Evolutionary conservation across 805 yeast species (phyloP).

Genomic region (Kodamaea jinghongensis): DNA sequence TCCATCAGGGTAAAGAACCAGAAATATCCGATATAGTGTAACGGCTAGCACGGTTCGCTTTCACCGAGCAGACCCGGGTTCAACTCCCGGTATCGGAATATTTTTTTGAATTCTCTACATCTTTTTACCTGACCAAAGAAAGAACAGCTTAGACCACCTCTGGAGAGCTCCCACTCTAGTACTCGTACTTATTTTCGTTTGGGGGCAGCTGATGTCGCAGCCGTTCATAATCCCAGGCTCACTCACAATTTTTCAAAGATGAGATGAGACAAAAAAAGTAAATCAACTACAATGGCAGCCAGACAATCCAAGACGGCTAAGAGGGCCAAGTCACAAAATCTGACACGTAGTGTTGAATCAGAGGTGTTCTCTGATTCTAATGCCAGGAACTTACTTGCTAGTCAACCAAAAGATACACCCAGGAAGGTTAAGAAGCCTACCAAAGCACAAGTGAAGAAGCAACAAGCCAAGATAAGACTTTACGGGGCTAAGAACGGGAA

Average conservation of each 20-base stretch:
- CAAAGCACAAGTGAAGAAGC: conserved; percentile 59
- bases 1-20: too few species aligned
- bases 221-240: too few species aligned
- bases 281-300: conserved; percentile 48
- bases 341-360: conserved; percentile 55
- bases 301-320: conserved; percentile 61
- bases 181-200: too few species aligned
- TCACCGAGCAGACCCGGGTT: conserved; percentile 85
- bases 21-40: conserved; percentile 66
- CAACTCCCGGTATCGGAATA: conserved; percentile 83
- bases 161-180: too few species aligned
- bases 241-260: background rate
- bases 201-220: too few species aligned
- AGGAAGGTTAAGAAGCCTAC: conserved; percentile 51
- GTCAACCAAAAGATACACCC: conserved; percentile 58
- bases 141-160: too few species aligned
- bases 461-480: conserved; percentile 59
- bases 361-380: conserved; percentile 63
- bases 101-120: conserved; percentile 15
- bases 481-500: conserved; percentile 62
- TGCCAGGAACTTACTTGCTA: conserved; percentile 66
- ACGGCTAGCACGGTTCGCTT: conserved; percentile 83
- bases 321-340: conserved; percentile 51
- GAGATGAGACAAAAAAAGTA: conserved; percentile 6
- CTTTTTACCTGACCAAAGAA: too few species aligned